A percentile compares a stretch with the other conserved stretches of the same genome.
Conservation (phyloP, 805 yeast species). For the Zygosaccharomyces bisporus region DNA sequence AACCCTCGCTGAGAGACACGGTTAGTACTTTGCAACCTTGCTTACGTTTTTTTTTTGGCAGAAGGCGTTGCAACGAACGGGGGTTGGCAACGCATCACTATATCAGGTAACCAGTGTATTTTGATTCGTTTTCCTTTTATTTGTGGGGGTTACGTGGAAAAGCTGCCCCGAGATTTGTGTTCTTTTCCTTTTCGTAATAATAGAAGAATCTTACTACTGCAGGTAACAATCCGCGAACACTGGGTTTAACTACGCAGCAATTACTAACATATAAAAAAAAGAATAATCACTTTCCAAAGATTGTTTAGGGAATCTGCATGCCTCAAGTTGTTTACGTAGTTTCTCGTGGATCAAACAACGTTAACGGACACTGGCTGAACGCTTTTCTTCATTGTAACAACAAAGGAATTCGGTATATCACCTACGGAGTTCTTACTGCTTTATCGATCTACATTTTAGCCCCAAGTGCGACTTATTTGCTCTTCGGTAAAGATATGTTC, state of each 20-base stretch:
- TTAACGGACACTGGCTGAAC: constrained; percentile 18
- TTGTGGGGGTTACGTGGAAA: background rate
- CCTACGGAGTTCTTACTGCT: constrained; percentile 14
- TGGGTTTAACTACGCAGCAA: background rate
- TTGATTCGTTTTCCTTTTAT: background rate
- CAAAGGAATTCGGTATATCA: constrained; percentile 8
- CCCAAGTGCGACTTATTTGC: constrained; percentile 15
- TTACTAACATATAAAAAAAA: background rate
- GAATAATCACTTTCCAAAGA: background rate
- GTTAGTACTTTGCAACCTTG: background rate
- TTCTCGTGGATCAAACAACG: constrained; percentile 14
- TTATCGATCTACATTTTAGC: constrained; percentile 22
- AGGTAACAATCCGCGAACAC: background rate
- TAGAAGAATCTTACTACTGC: background rate
- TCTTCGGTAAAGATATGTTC: constrained; percentile 19
- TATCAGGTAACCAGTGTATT: background rate
- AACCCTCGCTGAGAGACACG: too few relatives aligned
- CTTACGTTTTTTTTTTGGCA: background rate
- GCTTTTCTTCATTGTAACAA: constrained; percentile 21
- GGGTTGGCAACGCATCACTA: background rate
- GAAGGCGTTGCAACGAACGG: background rate
- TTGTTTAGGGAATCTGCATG: constrained; percentile 9
- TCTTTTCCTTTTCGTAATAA: background rate
- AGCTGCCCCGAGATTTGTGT: background rate
- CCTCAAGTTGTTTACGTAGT: constrained; percentile 9